These are phyloP conservation scores for Pseudogymnoascus sp. DNA, from an alignment of 2,329 filamentous ascomycete species.

Conservation along the genomic window DNA sequence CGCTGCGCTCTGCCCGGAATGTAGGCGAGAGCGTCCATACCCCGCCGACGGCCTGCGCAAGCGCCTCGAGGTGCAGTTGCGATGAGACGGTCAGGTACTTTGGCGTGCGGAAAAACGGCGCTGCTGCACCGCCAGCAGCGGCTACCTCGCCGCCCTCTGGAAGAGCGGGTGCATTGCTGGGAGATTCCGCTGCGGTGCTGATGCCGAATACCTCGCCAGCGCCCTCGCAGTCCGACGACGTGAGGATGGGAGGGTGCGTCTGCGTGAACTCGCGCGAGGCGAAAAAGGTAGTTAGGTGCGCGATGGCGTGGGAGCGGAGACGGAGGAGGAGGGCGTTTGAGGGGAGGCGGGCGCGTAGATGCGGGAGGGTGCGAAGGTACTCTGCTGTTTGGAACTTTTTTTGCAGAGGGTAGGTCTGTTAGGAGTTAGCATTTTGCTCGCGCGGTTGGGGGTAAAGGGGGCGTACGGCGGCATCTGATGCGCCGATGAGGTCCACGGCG, in stretches of 20 bases:
- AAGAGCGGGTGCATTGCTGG: conserved; percentile 21
- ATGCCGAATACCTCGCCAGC: conserved; percentile 89
- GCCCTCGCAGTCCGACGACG: conserved; percentile 94
- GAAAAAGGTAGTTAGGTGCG: conserved; percentile 69
- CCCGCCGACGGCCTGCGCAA: conserved; percentile 77
- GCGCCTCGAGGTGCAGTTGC: conserved; percentile 87
- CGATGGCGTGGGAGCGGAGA: conserved; percentile 72
- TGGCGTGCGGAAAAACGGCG: conserved; percentile 67
- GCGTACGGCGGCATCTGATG: conserved; percentile 70
- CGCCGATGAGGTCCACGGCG: conserved; percentile 61
- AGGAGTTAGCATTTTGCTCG: conserved; percentile 6
- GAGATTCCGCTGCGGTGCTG: conserved; percentile 31
- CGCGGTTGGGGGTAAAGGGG: background rate
- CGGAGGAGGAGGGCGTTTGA: conserved; percentile 74
- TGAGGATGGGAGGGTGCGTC: conserved; percentile 88
- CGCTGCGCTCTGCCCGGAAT: conserved; percentile 87
- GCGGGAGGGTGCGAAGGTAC: conserved; percentile 79
- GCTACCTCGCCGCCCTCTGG: conserved; percentile 23
- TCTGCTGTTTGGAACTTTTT: conserved; percentile 92
- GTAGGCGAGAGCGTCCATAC: conserved; percentile 94
- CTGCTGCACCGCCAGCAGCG: conserved; percentile 30
- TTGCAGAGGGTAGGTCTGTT: conserved; percentile 81
- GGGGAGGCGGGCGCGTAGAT: conserved; percentile 74
- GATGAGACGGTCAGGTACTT: conserved; percentile 95
- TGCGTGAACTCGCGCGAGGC: conserved; percentile 63